These are phyloP conservation scores for Cicer judaicum DNA, from an alignment of 306 rosid species.

Conservation along the genomic window DNA sequence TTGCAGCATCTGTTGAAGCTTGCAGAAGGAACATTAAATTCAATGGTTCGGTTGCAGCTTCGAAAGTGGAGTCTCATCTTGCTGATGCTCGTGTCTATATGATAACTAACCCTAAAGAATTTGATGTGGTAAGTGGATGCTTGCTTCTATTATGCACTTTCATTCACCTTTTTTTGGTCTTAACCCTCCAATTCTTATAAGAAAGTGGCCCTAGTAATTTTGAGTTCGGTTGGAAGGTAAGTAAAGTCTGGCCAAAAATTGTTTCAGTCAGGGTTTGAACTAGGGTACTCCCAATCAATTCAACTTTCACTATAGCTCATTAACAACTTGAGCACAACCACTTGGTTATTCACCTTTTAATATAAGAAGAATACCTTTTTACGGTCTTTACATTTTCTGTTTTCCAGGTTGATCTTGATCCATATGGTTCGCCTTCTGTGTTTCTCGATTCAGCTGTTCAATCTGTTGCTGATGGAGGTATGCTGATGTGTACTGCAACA, in stretches of 20 bases:
- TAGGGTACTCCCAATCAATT: too few species aligned
- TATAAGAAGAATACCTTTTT: slow-evolving; percentile 26
- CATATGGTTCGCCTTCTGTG: slow-evolving; percentile 94
- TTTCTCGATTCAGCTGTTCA: slow-evolving; percentile 98
- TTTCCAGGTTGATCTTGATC: slow-evolving; percentile 98
- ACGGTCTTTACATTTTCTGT: slow-evolving; percentile 12
- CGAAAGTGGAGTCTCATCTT: slow-evolving; percentile 93
- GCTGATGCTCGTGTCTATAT: slow-evolving; percentile 96
- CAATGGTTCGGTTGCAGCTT: slow-evolving; percentile 85
- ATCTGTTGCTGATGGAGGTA: slow-evolving; percentile 94
- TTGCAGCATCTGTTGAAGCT: slow-evolving; percentile 86
- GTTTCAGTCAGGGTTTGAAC: too few species aligned
- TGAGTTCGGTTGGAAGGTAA: too few species aligned
- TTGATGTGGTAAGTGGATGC: slow-evolving; percentile 78
- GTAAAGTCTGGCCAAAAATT: too few species aligned
- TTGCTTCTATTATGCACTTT: slow-evolving; percentile 27
- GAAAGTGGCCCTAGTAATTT: too few species aligned
- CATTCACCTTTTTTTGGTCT: not conserved
- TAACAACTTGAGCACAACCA: too few species aligned
- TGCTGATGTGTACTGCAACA: slow-evolving; percentile 98
- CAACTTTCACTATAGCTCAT: too few species aligned
- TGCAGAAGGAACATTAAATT: slow-evolving; percentile 96
- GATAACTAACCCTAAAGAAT: slow-evolving; percentile 92
- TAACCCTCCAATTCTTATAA: too few species aligned
- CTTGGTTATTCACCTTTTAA: not conserved